phyloP scores from a whole-genome alignment of 345 rosid species.

The Linum trigynum region DNA sequence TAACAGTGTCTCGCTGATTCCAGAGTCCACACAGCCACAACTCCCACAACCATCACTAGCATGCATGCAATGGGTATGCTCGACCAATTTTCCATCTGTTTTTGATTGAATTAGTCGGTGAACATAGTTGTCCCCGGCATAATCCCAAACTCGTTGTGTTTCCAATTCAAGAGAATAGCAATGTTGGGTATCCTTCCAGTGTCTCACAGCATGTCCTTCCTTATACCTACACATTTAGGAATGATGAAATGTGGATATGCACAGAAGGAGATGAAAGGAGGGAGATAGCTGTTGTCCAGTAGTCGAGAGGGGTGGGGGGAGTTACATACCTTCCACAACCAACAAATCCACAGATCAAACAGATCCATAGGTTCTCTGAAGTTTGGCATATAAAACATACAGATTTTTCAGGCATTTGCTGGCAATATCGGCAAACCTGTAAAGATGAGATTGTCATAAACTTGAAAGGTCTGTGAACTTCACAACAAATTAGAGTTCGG shows the following conservation, averaged over 20 bases:
- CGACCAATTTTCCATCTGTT: constrained; percentile 93
- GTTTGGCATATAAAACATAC: constrained; percentile 85
- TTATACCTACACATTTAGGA: constrained; percentile 46
- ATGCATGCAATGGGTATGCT: constrained; percentile 56
- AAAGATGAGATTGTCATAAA: not conserved
- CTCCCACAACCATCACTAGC: constrained; percentile 63
- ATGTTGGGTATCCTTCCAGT: constrained; percentile 96
- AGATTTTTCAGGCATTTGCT: constrained; percentile 93
- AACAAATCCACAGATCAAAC: constrained; percentile 84
- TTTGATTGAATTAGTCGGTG: constrained; percentile 93
- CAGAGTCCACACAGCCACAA: constrained; percentile 57
- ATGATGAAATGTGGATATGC: constrained; percentile 7
- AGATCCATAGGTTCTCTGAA: constrained; percentile 90
- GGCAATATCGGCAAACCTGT: constrained; percentile 98
- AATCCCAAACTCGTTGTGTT: constrained; percentile 98
- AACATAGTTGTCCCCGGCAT: constrained; percentile 91
- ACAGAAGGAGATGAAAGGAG: not conserved
- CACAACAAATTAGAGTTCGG: no score
- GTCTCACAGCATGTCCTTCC: constrained; percentile 77
- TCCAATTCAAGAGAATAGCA: constrained; percentile 96
- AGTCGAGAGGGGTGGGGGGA: no score
- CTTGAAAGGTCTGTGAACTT: no score
- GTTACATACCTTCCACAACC: constrained; percentile 79
- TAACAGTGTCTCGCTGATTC: constrained; percentile 56
- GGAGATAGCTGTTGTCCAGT: no score